Evolutionary conservation across 352 stramenopile species (phyloP).

Genomic region (Phytophthora constricta): DNA sequence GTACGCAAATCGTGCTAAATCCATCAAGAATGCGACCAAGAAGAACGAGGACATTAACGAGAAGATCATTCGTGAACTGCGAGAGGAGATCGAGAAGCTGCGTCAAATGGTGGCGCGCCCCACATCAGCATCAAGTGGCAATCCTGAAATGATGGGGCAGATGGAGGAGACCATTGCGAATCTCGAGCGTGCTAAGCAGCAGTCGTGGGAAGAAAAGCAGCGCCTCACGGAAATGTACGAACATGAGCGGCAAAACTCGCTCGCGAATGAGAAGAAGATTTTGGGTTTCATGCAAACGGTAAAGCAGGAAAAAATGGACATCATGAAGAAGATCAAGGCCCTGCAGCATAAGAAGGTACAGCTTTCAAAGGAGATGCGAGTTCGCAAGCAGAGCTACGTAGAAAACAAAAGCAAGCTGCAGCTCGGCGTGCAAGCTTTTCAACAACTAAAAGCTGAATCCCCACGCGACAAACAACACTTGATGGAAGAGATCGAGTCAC

Average conservation of each 20-base stretch:
- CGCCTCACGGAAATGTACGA: slow-evolving; percentile 84
- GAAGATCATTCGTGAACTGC: slow-evolving; percentile 90
- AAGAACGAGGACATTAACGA: slow-evolving; percentile 94
- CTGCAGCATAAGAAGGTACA: slow-evolving; percentile 85
- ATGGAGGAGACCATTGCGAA: slow-evolving; percentile 91
- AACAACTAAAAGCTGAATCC: slow-evolving; percentile 51
- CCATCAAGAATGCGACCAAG: slow-evolving; percentile 89
- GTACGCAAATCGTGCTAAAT: slow-evolving; percentile 94
- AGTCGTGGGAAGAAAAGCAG: slow-evolving; percentile 93
- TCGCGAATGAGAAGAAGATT: slow-evolving; percentile 86
- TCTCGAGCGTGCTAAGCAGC: slow-evolving; percentile 86
- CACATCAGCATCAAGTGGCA: slow-evolving; percentile 39
- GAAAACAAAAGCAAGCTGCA: slow-evolving; percentile 78
- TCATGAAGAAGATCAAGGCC: slow-evolving; percentile 89
- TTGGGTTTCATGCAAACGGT: slow-evolving; percentile 90
- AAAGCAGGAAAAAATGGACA: slow-evolving; percentile 92
- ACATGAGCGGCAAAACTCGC: slow-evolving; percentile 86
- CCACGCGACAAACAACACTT: slow-evolving; percentile 59
- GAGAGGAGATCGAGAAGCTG: slow-evolving; percentile 92
- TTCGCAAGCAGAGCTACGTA: slow-evolving; percentile 78
- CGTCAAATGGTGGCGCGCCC: slow-evolving; percentile 83
- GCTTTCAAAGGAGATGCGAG: slow-evolving; percentile 75
- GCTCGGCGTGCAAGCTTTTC: slow-evolving; percentile 78
- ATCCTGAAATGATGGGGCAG: slow-evolving; percentile 64
- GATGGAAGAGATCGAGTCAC: slow-evolving; percentile 67